Percentiles rank a stretch among this genome's conserved stretches.
These are phyloP conservation scores for Phytopythium litorale DNA, from an alignment of 352 stramenopile genomes.

Conservation along the genomic window DNA sequence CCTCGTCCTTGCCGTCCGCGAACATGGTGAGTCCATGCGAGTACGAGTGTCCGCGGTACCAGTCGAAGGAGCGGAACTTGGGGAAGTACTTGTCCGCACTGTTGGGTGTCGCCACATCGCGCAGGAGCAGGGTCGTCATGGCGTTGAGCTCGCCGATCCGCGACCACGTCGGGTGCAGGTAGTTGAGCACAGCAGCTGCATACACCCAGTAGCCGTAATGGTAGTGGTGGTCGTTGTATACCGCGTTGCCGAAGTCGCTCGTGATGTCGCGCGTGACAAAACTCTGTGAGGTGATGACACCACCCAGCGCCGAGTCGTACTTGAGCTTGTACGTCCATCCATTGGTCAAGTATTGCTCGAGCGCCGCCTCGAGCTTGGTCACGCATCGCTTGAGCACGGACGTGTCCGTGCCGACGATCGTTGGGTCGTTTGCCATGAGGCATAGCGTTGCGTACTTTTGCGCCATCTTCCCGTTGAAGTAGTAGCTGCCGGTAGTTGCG, in stretches of 20 bases:
- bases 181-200: constrained; percentile 60
- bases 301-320: constrained; percentile 57
- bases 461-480: constrained; percentile 73
- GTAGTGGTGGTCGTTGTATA: constrained; percentile 81
- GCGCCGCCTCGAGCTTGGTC: constrained; percentile 52
- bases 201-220: constrained; percentile 78
- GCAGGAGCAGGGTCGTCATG: constrained; percentile 41
- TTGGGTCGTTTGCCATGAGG: constrained; percentile 65
- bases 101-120: constrained; percentile 50
- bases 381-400: constrained; percentile 55
- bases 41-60: constrained; percentile 70
- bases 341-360: constrained; percentile 59
- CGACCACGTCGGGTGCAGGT: constrained; percentile 59
- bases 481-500: constrained; percentile 47
- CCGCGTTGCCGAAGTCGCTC: constrained; percentile 68
- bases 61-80: constrained; percentile 66
- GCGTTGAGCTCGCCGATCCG: constrained; percentile 46
- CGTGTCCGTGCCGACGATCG: constrained; percentile 53
- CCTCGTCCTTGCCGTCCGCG: constrained; percentile 60
- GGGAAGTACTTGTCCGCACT: constrained; percentile 51
- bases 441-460: constrained; percentile 75
- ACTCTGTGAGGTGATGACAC: constrained; percentile 60
- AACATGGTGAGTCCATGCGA: constrained; percentile 59
- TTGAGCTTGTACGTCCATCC: constrained; percentile 57
- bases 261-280: constrained; percentile 49